phyloP scores from a whole-genome alignment of 225 moss, liverwort and hornwort genomes.

The Antitrichia curtipendula region DNA sequence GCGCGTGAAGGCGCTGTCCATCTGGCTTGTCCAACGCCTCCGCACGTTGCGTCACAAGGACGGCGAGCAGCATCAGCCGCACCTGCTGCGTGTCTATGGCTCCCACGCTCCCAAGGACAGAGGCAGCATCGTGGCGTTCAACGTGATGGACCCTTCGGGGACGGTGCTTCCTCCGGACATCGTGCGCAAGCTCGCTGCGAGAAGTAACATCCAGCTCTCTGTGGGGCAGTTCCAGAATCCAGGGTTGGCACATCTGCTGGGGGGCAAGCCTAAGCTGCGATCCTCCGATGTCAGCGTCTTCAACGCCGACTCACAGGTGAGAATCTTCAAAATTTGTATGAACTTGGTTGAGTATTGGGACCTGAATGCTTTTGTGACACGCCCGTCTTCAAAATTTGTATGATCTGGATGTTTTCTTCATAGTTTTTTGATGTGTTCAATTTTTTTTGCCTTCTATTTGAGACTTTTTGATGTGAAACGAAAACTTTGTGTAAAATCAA shows the following conservation, averaged over 20 bases:
- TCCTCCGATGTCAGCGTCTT: constrained; percentile 29
- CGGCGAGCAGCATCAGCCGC: background rate
- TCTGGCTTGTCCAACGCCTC: constrained; percentile 52
- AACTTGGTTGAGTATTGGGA: background rate
- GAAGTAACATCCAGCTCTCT: constrained; percentile 55
- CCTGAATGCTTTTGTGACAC: background rate
- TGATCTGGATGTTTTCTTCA: background rate
- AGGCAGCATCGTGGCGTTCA: constrained; percentile 65
- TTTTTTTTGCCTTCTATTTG: background rate
- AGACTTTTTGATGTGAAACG: background rate
- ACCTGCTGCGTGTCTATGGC: constrained; percentile 52
- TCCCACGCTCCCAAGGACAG: constrained; percentile 32
- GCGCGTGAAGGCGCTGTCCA: constrained; percentile 39
- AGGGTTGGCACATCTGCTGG: constrained; percentile 33
- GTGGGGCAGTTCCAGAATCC: constrained; percentile 46
- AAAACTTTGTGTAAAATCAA: background rate
- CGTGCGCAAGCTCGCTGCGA: constrained; percentile 51
- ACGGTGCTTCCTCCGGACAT: constrained; percentile 32
- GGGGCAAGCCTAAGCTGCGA: background rate
- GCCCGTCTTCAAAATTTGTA: accelerated
- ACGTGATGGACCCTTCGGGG: constrained; percentile 57
- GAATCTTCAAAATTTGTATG: background rate
- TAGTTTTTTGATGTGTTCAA: background rate
- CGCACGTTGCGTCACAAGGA: constrained; percentile 43
- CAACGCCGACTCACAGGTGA: background rate